A percentile compares a stretch with the other conserved stretches of the same genome.
These are phyloP conservation scores for Fomitiporia mediterranea DNA, from an alignment of 1,284 basidiomycete genomes.

Conservation along the genomic window DNA sequence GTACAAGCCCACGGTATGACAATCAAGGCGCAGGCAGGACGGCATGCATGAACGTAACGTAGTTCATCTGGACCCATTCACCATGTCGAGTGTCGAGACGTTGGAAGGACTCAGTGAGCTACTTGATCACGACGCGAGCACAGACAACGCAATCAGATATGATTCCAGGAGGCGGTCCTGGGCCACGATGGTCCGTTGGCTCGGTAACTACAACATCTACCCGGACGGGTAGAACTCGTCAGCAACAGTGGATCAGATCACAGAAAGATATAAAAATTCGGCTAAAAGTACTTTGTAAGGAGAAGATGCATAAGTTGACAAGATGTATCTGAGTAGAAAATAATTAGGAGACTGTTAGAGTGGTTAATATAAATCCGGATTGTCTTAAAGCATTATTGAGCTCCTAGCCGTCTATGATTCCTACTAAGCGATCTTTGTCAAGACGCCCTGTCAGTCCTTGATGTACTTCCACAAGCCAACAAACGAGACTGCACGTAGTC, in stretches of 20 bases:
- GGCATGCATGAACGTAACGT: slow-evolving; percentile 72
- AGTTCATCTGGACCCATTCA: slow-evolving; percentile 74
- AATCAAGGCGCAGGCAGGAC: slow-evolving; percentile 63
- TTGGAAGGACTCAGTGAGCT: slow-evolving; percentile 62
- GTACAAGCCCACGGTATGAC: no score
- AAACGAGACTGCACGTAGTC: slow-evolving; percentile 42
- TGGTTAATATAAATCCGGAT: slow-evolving; percentile 46
- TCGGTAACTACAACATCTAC: slow-evolving; percentile 53
- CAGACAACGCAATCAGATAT: slow-evolving; percentile 80
- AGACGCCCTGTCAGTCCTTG: slow-evolving; percentile 81
- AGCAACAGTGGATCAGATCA: slow-evolving; percentile 4
- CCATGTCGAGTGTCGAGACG: slow-evolving; percentile 60
- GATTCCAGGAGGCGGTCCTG: slow-evolving; percentile 49
- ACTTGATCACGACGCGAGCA: slow-evolving; percentile 76
- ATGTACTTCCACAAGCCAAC: slow-evolving; percentile 77
- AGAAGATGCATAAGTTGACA: slow-evolving; percentile 59
- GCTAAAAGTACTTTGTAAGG: slow-evolving; percentile 60
- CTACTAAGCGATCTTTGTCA: slow-evolving; percentile 75
- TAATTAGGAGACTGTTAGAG: neutral
- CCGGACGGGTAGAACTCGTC: slow-evolving; percentile 29
- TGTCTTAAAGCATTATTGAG: slow-evolving; percentile 59
- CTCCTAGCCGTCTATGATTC: slow-evolving; percentile 65
- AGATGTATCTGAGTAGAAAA: slow-evolving; percentile 45
- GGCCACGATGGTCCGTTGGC: slow-evolving; percentile 27
- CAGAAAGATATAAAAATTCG: neutral